Percentiles rank a stretch among this genome's conserved stretches.
Conservation (phyloP, 2,329 filamentous ascomycete genomes). For the Ophiocordyceps camponoti-rufipedis region DNA sequence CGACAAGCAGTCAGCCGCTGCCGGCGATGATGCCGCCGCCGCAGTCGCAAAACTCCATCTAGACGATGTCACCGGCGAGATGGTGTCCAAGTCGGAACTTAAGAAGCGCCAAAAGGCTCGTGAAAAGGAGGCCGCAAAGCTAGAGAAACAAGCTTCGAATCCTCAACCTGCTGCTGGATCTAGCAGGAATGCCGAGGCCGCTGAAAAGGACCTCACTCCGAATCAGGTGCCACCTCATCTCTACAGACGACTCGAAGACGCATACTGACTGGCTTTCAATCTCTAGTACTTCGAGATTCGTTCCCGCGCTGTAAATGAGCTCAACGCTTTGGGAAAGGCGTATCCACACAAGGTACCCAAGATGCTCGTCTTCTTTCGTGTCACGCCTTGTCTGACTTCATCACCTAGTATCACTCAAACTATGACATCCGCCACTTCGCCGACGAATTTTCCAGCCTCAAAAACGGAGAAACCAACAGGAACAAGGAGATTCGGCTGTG, state of each 20-base stretch:
- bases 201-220: slow-evolving; percentile 36
- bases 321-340: slow-evolving; percentile 21
- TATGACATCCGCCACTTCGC: slow-evolving; percentile 69
- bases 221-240: slow-evolving; percentile 22
- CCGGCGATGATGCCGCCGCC: slow-evolving; percentile 29
- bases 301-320: slow-evolving; percentile 48
- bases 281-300: slow-evolving; percentile 79
- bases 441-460: slow-evolving; percentile 59
- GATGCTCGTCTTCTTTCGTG: background rate
- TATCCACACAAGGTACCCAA: slow-evolving; percentile 63
- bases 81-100: slow-evolving; percentile 65
- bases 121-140: slow-evolving; percentile 75
- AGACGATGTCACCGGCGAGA: slow-evolving; percentile 88
- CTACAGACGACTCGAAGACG: background rate
- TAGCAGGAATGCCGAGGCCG: slow-evolving; percentile 40
- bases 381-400: background rate
- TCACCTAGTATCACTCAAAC: slow-evolving; percentile 53
- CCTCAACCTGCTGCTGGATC: slow-evolving; percentile 46
- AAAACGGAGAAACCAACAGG: slow-evolving; percentile 70
- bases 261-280: background rate
- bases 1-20: slow-evolving; percentile 13
- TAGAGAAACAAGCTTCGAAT: slow-evolving; percentile 62
- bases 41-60: slow-evolving; percentile 57
- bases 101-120: slow-evolving; percentile 94
- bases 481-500: slow-evolving; percentile 61